Percentiles rank a stretch among this genome's conserved stretches.
phyloP scores from a whole-genome alignment of 208 protist genomes.

The Entamoeba dispar region DNA sequence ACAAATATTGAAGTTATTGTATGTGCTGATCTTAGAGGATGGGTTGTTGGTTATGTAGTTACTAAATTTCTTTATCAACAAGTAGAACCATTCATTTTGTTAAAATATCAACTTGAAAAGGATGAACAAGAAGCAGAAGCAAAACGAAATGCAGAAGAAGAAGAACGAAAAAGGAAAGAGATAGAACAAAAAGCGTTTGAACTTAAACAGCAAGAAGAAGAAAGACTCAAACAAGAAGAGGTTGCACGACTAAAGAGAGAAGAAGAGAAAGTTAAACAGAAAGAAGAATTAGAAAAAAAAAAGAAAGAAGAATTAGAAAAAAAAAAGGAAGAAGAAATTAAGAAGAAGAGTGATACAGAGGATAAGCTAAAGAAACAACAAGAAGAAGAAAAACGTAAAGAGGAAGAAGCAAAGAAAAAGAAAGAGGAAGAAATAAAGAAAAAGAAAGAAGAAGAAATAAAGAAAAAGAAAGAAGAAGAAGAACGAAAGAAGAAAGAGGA shows the following conservation, averaged over 20 bases:
- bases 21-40: background rate
- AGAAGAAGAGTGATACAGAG: slow-evolving; percentile 3
- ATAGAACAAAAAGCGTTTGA: background rate
- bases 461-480: slow-evolving; percentile 6
- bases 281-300: slow-evolving; percentile 4
- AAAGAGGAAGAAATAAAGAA: slow-evolving; percentile 9
- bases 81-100: background rate
- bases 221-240: background rate
- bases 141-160: slow-evolving; percentile 7
- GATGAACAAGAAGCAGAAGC: slow-evolving; percentile 5
- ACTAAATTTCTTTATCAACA: background rate
- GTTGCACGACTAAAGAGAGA: background rate
- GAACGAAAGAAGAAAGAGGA: background rate
- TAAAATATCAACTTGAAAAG: background rate
- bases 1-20: background rate
- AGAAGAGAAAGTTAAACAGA: background rate
- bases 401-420: background rate
- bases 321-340: slow-evolving; percentile 8
- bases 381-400: background rate
- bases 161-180: slow-evolving; percentile 14
- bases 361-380: slow-evolving; percentile 8
- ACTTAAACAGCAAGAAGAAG: background rate
- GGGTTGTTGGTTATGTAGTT: background rate
- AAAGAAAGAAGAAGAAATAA: slow-evolving; percentile 3
- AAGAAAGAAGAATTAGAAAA: background rate